phyloP scores from a whole-genome alignment of 805 yeast genomes.

The Kazachstania viticola region DNA sequence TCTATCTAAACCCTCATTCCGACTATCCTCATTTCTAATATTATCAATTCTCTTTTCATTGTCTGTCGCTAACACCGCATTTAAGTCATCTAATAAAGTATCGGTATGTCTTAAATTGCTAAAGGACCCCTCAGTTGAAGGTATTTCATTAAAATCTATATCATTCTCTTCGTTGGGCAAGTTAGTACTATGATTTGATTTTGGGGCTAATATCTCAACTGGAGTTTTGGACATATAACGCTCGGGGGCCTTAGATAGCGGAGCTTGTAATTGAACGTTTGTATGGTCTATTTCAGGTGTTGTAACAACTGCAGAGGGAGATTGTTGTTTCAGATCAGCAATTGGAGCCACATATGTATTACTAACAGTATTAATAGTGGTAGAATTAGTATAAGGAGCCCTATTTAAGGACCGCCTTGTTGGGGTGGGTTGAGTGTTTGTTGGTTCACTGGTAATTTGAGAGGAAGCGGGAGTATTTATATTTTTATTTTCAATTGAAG shows the following conservation, averaged over 20 bases:
- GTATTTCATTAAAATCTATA: no score
- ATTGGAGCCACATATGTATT: no score
- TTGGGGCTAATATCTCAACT: conserved; percentile 11
- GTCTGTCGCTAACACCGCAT: conserved; percentile 12
- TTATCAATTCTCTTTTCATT: not conserved
- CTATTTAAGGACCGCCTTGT: conserved; percentile 9
- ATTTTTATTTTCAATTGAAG: no score
- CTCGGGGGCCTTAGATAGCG: no score
- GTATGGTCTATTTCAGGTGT: no score
- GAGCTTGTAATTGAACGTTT: no score
- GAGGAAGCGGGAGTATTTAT: not conserved
- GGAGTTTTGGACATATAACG: no score
- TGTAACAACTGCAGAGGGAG: no score
- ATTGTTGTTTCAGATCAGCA: no score
- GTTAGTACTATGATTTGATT: no score
- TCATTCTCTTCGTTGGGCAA: conserved; percentile 1
- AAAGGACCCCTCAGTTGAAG: no score
- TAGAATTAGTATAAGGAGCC: conserved; percentile 15
- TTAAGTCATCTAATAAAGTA: conserved; percentile 14
- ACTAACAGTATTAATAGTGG: conserved; percentile 14
- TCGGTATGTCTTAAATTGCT: conserved; percentile 3
- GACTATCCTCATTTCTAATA: no score
- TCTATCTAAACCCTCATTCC: not conserved
- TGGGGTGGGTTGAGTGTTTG: conserved; percentile 2
- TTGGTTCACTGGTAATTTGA: not conserved